Base-by-base conservation (phyloP, 106 monocot genomes). In the Platanthera guangdongensis region DNA sequence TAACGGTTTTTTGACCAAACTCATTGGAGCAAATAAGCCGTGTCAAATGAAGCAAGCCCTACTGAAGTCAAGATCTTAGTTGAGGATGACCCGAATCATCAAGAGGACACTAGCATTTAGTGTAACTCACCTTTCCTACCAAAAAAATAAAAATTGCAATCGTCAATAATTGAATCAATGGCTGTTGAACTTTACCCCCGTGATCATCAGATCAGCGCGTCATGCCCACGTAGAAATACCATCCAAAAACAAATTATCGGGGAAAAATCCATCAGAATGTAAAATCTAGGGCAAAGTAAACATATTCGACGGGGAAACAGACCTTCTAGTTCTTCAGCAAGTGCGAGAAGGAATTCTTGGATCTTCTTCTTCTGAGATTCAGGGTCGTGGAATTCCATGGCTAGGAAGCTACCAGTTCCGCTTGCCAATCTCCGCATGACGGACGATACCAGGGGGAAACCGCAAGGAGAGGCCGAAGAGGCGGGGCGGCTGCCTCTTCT, bases 241-340 rank as follows among this genome's bases (percentile, higher is more conserved):
- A 70, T 70, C 47, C 46, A 48, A 48, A 14, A 16, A 12, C 11
- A 48, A 47, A 48, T 46, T 9, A 16, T 6, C 47, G 47, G 47
- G 47, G 22, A 65, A 25, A 32, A 65, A 30, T 47, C 16, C n/a
- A 47, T 46, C 45, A 48, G n/a, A 18, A 46, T 16, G 70, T 0
- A 70, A 70, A 46, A 7, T 46, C 47, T 1, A 70, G 16, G 47
- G 70, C 47, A 47, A 48, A 15, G 15, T 6, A 7, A 70, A 12
- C 16, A 70, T 25, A 25, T 39, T 39, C 25, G 10, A 6, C 48
- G 15, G 3, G 47, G 65, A 30, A 4, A 32, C 65, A 19, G 28
- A 86, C 86, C 86, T 82, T 77, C 77, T 14, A 86, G 75, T 50
- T 62, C 77, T 9, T 86, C 83, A 13, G 86, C 86, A 60, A 80